A percentile compares a stretch with the other conserved stretches of the same genome.
Conservation (phyloP, 2,329 filamentous ascomycete species). For the Lachnellula willkommii region DNA sequence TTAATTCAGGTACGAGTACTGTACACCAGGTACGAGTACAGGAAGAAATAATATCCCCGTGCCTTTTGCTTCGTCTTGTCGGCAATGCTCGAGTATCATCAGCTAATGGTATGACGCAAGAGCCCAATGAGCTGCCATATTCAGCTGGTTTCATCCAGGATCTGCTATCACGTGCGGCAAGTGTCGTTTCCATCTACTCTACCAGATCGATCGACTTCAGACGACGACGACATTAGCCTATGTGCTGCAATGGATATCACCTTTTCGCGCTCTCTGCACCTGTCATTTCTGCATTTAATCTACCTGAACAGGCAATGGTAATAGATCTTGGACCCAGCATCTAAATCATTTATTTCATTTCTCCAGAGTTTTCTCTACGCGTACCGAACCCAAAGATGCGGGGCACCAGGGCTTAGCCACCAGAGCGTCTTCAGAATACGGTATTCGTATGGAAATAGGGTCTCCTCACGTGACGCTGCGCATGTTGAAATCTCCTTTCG, state of each 20-base stretch:
- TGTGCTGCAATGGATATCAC: background rate
- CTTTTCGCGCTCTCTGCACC: background rate
- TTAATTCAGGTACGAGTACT: too few relatives aligned
- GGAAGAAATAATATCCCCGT: background rate
- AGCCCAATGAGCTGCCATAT: background rate
- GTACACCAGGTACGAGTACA: too few relatives aligned
- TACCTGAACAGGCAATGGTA: background rate
- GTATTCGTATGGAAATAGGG: slow-evolving; percentile 1
- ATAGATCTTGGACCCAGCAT: background rate
- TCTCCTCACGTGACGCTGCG: background rate
- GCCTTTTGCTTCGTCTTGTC: background rate
- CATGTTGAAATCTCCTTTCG: background rate
- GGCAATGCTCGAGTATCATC: too few relatives aligned
- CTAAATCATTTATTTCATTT: background rate
- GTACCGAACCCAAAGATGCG: background rate
- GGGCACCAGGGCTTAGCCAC: too few relatives aligned
- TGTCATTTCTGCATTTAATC: background rate
- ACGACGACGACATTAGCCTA: background rate
- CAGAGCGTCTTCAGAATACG: background rate
- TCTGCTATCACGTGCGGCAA: background rate
- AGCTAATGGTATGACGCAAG: background rate
- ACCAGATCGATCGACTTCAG: too few relatives aligned
- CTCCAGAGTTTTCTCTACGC: background rate
- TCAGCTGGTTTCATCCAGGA: background rate
- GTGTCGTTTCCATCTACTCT: too few relatives aligned